phyloP scores from a whole-genome alignment of 2,329 filamentous ascomycete species.

The Cladosporium sp. region DNA sequence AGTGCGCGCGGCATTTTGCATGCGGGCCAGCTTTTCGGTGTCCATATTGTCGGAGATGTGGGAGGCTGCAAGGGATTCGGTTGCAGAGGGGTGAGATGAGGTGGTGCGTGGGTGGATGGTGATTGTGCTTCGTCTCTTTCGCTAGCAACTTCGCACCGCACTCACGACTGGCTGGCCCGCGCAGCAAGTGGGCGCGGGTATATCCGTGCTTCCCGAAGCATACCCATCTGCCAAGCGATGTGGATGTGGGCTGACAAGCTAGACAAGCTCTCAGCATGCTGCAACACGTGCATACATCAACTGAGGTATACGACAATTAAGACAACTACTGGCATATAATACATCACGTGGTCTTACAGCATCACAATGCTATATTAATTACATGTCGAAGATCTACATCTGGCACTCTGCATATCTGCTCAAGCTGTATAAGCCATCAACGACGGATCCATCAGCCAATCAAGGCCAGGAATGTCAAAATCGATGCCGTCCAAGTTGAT shows the following conservation, averaged over 20 bases:
- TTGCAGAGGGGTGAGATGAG: background rate
- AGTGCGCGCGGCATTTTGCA: slow-evolving; percentile 65
- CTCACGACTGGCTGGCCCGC: background rate
- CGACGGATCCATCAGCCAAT: slow-evolving; percentile 7
- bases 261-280: too few relatives aligned
- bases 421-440: slow-evolving; percentile 1
- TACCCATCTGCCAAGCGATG: too few relatives aligned
- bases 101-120: background rate
- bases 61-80: background rate
- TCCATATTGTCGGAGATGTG: slow-evolving; percentile 46
- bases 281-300: too few relatives aligned
- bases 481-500: slow-evolving; percentile 1
- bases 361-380: too few relatives aligned
- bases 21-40: slow-evolving; percentile 62
- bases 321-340: too few relatives aligned
- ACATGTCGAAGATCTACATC: too few relatives aligned
- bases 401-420: background rate
- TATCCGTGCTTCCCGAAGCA: background rate
- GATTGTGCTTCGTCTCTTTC: slow-evolving; percentile 10
- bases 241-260: too few relatives aligned
- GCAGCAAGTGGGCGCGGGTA: background rate
- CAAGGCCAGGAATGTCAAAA: slow-evolving; percentile 2
- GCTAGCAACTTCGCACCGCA: slow-evolving; percentile 12
- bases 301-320: too few relatives aligned
- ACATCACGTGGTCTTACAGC: too few relatives aligned